phyloP scores from a whole-genome alignment of 2,329 filamentous ascomycete species.

The Cytospora schulzeri region DNA sequence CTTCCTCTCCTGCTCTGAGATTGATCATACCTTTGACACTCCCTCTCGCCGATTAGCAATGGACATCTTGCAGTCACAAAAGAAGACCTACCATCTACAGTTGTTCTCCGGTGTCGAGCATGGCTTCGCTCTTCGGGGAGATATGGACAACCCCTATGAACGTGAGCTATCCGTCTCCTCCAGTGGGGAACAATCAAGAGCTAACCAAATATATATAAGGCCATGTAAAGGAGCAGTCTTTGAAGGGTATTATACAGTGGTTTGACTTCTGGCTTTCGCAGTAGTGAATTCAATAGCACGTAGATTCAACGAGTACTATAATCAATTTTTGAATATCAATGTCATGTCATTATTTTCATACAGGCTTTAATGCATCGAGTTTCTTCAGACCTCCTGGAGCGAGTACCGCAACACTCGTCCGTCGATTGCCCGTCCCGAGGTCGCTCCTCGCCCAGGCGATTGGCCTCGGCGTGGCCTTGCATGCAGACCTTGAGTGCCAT shows the following conservation, averaged over 20 bases:
- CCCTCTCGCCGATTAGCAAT: constrained; percentile 42
- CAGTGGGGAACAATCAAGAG: no score
- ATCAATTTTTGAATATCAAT: no score
- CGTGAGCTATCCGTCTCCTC: constrained; percentile 30
- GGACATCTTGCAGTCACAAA: constrained; percentile 43
- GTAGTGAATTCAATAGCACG: background rate
- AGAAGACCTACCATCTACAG: constrained; percentile 60
- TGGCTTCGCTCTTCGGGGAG: constrained; percentile 63
- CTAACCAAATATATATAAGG: constrained; percentile 24
- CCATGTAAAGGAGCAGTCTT: constrained; percentile 37
- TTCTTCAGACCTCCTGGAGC: no score
- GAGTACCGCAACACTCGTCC: no score
- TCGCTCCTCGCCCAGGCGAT: no score
- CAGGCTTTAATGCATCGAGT: no score
- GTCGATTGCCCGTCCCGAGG: no score
- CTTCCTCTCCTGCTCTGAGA: constrained; percentile 48
- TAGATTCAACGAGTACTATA: no score
- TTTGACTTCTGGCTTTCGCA: constrained; percentile 34
- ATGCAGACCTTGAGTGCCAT: no score
- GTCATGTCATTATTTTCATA: no score
- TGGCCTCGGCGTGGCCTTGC: no score
- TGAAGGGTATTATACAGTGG: constrained; percentile 26
- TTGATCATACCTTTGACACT: constrained; percentile 46
- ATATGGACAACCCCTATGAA: constrained; percentile 48
- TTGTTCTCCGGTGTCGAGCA: constrained; percentile 64